Conservation (phyloP, 2,329 filamentous ascomycete genomes). For the Pleurostoma richardsiae region DNA sequence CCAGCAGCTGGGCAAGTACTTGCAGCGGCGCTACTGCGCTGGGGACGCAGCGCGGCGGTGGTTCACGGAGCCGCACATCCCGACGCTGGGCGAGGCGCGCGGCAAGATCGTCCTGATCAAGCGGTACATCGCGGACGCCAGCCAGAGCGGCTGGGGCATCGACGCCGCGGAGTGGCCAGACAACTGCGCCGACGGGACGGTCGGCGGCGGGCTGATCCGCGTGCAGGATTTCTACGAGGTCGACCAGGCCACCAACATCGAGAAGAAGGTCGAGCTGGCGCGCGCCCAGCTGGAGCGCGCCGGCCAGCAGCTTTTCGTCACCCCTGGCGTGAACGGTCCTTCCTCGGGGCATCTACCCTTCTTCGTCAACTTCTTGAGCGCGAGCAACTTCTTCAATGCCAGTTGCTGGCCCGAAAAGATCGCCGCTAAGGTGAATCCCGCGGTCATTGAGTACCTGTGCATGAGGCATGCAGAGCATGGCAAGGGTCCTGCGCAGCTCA, state of each 20-base stretch:
- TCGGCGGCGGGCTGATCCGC: conserved; percentile 67
- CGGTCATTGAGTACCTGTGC: conserved; percentile 60
- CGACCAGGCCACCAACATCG: conserved; percentile 66
- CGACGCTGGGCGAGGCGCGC: conserved; percentile 71
- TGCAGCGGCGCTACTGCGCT: conserved; percentile 67
- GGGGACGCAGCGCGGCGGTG: conserved; percentile 51
- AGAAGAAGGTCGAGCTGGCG: conserved; percentile 72
- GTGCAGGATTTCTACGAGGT: conserved; percentile 97
- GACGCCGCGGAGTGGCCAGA: conserved; percentile 73
- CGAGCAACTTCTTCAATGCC: conserved; percentile 89
- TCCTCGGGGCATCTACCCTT: conserved; percentile 48
- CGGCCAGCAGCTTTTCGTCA: conserved; percentile 41
- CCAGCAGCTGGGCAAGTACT: conserved; percentile 67
- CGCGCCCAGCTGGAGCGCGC: conserved; percentile 74
- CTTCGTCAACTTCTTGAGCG: conserved; percentile 86
- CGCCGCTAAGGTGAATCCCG: conserved; percentile 81
- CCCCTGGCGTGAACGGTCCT: conserved; percentile 25
- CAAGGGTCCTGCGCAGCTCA: conserved; percentile 42
- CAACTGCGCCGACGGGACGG: conserved; percentile 73
- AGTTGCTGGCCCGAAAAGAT: conserved; percentile 92
- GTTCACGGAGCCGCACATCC: conserved; percentile 75
- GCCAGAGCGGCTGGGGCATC: conserved; percentile 51
- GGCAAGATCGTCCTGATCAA: conserved; percentile 82
- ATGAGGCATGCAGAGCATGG: conserved; percentile 47
- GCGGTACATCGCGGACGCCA: conserved; percentile 65